Conservation (phyloP, 2,329 filamentous ascomycete species). For the Penicillium sp. region DNA sequence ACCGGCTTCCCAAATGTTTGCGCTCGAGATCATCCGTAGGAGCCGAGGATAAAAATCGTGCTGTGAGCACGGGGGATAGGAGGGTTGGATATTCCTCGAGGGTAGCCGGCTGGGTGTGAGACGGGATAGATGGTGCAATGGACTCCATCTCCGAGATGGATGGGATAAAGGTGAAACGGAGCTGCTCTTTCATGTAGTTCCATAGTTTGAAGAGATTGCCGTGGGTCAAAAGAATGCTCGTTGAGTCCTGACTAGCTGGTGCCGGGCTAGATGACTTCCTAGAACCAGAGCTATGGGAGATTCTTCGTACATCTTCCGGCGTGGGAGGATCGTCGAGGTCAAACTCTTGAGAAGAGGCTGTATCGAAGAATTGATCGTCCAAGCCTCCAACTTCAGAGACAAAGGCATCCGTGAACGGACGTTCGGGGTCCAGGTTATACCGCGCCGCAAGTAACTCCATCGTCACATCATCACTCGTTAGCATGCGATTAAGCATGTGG, state of each 20-base stretch:
- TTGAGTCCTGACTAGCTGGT: conserved; percentile 44
- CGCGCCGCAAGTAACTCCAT: conserved; percentile 68
- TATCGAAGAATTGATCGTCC: conserved; percentile 65
- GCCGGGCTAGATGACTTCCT: conserved; percentile 17
- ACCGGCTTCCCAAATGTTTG: conserved; percentile 54
- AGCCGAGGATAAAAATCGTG: conserved; percentile 42
- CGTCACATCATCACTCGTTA: conserved; percentile 66
- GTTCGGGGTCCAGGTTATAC: conserved; percentile 66
- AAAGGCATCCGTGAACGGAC: conserved; percentile 74
- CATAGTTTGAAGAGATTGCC: conserved; percentile 63
- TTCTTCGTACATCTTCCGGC: conserved; percentile 23
- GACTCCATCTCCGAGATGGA: conserved; percentile 11
- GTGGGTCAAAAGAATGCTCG: conserved; percentile 56
- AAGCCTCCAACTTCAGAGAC: conserved; percentile 71
- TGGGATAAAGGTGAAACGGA: conserved; percentile 52
- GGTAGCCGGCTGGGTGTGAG: conserved; percentile 33
- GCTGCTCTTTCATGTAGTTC: conserved; percentile 63
- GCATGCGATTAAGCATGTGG: conserved; percentile 72
- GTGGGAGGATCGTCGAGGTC: conserved; percentile 27
- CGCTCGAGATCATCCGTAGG: conserved; percentile 25
- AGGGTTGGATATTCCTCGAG: conserved; percentile 40
- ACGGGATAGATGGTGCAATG: conserved; percentile 32
- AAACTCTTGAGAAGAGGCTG: conserved; percentile 32
- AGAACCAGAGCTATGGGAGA: background rate
- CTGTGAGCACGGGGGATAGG: conserved; percentile 47